A percentile compares a stretch with the other conserved stretches of the same genome.
Conservation (phyloP, 1,284 basidiomycete species). For the Ceratobasidium sp. region DNA sequence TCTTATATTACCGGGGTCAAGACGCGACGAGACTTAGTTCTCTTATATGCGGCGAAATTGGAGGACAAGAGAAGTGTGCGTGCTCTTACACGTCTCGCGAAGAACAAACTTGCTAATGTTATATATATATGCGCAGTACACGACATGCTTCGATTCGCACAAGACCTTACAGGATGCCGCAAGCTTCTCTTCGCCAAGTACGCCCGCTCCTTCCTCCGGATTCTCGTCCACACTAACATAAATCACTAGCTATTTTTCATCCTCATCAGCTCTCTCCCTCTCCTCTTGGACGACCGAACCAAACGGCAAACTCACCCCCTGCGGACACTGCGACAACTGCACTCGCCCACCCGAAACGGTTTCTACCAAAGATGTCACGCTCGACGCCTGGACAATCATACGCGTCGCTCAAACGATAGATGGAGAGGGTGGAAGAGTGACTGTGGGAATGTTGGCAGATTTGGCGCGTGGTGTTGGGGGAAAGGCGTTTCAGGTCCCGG, state of each 20-base stretch:
- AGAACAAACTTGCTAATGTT: constrained; percentile 18
- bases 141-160: constrained; percentile 81
- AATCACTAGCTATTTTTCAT: constrained; percentile 79
- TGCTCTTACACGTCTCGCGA: constrained; percentile 40
- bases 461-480: constrained; percentile 74
- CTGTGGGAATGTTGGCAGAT: constrained; percentile 72
- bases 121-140: constrained; percentile 62
- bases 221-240: constrained; percentile 61
- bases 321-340: constrained; percentile 94
- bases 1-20: constrained; percentile 82
- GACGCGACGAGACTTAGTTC: constrained; percentile 74
- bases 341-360: constrained; percentile 65
- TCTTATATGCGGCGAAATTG: constrained; percentile 68
- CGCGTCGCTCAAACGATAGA: constrained; percentile 66
- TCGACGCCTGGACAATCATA: constrained; percentile 80
- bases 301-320: constrained; percentile 68
- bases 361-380: constrained; percentile 70
- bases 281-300: constrained; percentile 73
- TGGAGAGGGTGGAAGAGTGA: constrained; percentile 67
- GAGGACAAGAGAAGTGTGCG: constrained; percentile 75
- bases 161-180: constrained; percentile 71
- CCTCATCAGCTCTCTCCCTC: constrained; percentile 75
- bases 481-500: constrained; percentile 63
- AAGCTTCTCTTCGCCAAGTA: constrained; percentile 54
- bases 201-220: constrained; percentile 51